These are phyloP conservation scores for Dothistroma pini DNA, from an alignment of 2,329 filamentous ascomycete species.

Conservation along the genomic window DNA sequence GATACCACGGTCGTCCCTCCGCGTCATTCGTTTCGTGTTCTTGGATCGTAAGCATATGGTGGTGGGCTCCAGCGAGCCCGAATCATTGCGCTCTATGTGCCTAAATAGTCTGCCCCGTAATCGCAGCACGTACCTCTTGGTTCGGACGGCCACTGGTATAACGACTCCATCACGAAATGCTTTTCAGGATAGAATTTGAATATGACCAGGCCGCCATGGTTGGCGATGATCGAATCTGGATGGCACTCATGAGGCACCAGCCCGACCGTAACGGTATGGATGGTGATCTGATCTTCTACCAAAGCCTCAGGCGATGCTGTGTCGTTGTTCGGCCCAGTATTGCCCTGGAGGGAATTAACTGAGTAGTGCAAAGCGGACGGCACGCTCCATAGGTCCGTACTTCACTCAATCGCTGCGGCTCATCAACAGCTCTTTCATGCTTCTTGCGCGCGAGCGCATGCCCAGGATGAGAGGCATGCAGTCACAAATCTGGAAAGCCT, in stretches of 20 bases:
- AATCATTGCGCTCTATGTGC: no score
- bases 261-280: slow-evolving; percentile 37
- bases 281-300: slow-evolving; percentile 14
- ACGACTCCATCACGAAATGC: slow-evolving; percentile 41
- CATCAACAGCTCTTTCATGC: no score
- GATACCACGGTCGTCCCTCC: not conserved
- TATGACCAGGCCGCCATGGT: slow-evolving; percentile 37
- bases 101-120: no score
- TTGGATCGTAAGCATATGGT: not conserved
- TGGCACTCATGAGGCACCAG: slow-evolving; percentile 28
- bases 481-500: no score
- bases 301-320: not conserved
- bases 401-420: no score
- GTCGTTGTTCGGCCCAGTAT: not conserved
- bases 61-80: no score
- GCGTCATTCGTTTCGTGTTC: not conserved
- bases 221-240: slow-evolving; percentile 16
- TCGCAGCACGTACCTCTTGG: slow-evolving; percentile 23
- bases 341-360: no score
- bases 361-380: no score
- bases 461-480: no score
- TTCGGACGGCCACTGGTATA: slow-evolving; percentile 39
- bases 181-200: slow-evolving; percentile 42
- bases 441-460: no score
- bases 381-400: no score